phyloP scores from a whole-genome alignment of 2,329 filamentous ascomycete species.

The Ustulina deusta region DNA sequence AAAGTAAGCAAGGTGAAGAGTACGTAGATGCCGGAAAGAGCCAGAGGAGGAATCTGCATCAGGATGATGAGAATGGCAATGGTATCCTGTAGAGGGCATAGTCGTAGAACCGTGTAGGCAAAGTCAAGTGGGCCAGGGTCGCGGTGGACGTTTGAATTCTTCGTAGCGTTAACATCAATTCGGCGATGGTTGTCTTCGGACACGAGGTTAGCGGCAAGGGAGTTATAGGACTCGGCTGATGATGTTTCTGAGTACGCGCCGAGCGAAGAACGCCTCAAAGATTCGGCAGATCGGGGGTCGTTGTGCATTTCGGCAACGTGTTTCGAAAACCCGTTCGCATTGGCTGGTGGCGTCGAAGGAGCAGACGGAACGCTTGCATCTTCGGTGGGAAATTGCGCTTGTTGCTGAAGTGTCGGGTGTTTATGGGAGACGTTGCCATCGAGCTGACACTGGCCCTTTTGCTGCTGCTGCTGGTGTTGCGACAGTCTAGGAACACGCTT shows the following conservation, averaged over 20 bases:
- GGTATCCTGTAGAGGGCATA: slow-evolving; percentile 92
- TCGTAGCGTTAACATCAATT: slow-evolving; percentile 77
- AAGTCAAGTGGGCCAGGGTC: slow-evolving; percentile 80
- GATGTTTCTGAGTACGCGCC: slow-evolving; percentile 67
- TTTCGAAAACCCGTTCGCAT: slow-evolving; percentile 54
- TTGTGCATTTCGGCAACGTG: slow-evolving; percentile 55
- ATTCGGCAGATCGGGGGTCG: slow-evolving; percentile 58
- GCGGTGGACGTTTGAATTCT: slow-evolving; percentile 75
- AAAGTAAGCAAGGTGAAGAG: slow-evolving; percentile 94
- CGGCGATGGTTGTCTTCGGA: slow-evolving; percentile 68
- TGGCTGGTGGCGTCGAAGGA: slow-evolving; percentile 53
- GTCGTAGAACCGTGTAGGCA: slow-evolving; percentile 86
- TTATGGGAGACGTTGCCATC: slow-evolving; percentile 50
- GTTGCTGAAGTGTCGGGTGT: slow-evolving; percentile 39
- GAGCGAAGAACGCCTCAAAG: slow-evolving; percentile 51
- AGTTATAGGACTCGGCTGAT: slow-evolving; percentile 64
- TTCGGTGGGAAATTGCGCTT: slow-evolving; percentile 46
- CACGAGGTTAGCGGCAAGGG: slow-evolving; percentile 52
- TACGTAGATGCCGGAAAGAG: slow-evolving; percentile 89
- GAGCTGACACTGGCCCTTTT: slow-evolving; percentile 61
- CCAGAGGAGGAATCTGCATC: slow-evolving; percentile 89
- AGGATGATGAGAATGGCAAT: slow-evolving; percentile 97
- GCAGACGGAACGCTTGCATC: slow-evolving; percentile 51
- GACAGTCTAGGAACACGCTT: slow-evolving; percentile 63
- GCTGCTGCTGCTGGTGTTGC: slow-evolving; percentile 41